phyloP scores from a whole-genome alignment of 768 basidiomycete genomes.

The Lactarius vividus region DNA sequence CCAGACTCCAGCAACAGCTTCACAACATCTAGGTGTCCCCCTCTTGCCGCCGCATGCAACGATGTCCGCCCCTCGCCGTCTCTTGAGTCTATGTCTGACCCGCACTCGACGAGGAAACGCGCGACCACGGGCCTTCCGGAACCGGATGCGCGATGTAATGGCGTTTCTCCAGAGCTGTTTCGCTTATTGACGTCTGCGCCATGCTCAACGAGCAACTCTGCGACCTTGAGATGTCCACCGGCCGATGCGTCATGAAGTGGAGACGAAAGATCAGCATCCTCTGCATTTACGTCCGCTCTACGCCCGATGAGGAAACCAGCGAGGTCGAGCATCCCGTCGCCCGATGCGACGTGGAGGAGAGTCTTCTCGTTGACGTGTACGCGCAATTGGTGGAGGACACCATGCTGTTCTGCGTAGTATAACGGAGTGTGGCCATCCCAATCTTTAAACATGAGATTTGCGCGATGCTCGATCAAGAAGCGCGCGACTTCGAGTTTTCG shows the following conservation, averaged over 20 bases:
- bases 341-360: background rate
- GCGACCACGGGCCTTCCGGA: background rate
- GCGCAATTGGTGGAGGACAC: no score
- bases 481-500: background rate
- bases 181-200: background rate
- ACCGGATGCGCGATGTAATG: background rate
- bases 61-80: background rate
- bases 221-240: background rate
- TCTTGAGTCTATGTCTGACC: background rate
- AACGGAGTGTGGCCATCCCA: background rate
- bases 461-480: background rate
- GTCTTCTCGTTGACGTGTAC: no score
- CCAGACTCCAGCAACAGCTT: background rate
- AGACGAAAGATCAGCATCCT: background rate
- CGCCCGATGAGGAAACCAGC: background rate
- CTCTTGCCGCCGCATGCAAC: background rate
- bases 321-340: background rate
- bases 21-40: background rate
- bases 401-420: background rate
- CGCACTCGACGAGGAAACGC: background rate
- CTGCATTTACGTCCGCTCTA: background rate
- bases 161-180: background rate
- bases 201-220: background rate
- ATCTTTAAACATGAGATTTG: background rate
- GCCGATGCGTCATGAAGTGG: constrained; percentile 1